Base-by-base conservation (phyloP, 2,329 filamentous ascomycete species). In the Alternaria incomplexa region DNA sequence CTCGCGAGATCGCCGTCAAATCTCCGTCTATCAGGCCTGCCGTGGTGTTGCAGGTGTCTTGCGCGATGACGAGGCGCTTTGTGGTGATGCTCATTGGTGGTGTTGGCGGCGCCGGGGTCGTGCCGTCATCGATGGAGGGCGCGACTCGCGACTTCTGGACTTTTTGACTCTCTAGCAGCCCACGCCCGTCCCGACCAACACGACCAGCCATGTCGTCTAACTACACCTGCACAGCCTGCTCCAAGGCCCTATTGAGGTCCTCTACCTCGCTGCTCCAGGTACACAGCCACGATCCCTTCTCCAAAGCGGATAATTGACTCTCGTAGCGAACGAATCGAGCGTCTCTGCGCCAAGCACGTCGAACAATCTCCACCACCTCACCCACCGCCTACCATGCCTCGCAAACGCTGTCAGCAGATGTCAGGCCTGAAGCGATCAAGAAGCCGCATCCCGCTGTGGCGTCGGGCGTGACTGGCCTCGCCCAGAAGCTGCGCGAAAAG, bases 191-290 rank as follows among this genome's bases (percentile, higher is more conserved):
- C 50, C 56, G 62, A 58, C 51, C 26, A 40, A 53, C 58, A 63
- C 44, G 61, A 30, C 28, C 64, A 43, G 63, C 70, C 66, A 81
- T 81, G 79, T 76, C 78, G 43, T 74, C 76, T 52, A 73, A 64
- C 59, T 79, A 75, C 68, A 78, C 75, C 6, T 81, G 79, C 67
- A 73, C 69, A 63, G 70, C 76, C 62, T 81, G 79, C 68, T 73
- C 73, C 3, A 66, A 67, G 57, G 74, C 76, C 22, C 46, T 80
- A 11, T 61, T 64, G 7, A 71, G 54, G 40, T 45, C 67, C 50
- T 68, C 61, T 40, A 59, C 66, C 15, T 56, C 63, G 26, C 60
- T 62, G 36, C 45, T 72, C n/a, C 69, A 71, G 56, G 74, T 77
- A 69, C 57, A 53, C 20, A 56, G 52, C 52, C 50, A 40, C 51